Evolutionary conservation across 495 filamentous ascomycete species (phyloP), one percentile per base, ranked within the genome.

Genomic region (Physcia stellaris): DNA sequence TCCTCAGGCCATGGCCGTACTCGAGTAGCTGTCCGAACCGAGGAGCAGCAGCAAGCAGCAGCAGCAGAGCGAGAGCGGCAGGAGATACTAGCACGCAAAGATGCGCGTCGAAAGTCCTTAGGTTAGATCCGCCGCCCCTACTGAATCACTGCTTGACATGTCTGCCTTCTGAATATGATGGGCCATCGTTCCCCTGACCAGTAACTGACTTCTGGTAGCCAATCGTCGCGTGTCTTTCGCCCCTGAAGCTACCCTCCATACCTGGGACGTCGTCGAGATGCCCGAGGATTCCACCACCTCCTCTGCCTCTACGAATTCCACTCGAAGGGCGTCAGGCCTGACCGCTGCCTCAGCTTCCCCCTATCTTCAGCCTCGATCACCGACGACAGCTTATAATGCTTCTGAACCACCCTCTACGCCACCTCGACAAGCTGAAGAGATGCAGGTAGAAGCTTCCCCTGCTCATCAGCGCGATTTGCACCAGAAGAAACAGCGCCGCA

Each of bases 181-280:
- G n/a, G n/a, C n/a, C n/a, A n/a, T n/a, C n/a, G n/a, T n/a, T n/a
- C n/a, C n/a, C n/a, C n/a, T n/a, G n/a, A n/a, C 7, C 26, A 28
- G 13, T 28, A 41, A 11, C 12, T 31, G 22, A 27, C 6, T 6
- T 38, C 23, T n/a, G 20, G 36, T 40, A 68, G 86, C 83, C 23
- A 88, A 90, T 58, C 82, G 92, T 50, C 76, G 90, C 41, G 90
- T 99, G 27, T 95, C 88, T 0, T 99, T 99, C 53, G 90, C 90
- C 4, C 90, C 90, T 1, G 90, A 99, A 58, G 90, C 90, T 11
- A 99, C 90, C 6, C 63, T 99, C 23, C 90, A 99, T 54, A 99
- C 90, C 3, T 99, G 93, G 75, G 86, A 95, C 52, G 87, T 94
- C 37, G 73, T 93, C 2, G 88, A 96, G 48, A 79, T 88, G 39